phyloP scores from a whole-genome alignment of 805 yeast genomes.

The Starmera amethionina region DNA sequence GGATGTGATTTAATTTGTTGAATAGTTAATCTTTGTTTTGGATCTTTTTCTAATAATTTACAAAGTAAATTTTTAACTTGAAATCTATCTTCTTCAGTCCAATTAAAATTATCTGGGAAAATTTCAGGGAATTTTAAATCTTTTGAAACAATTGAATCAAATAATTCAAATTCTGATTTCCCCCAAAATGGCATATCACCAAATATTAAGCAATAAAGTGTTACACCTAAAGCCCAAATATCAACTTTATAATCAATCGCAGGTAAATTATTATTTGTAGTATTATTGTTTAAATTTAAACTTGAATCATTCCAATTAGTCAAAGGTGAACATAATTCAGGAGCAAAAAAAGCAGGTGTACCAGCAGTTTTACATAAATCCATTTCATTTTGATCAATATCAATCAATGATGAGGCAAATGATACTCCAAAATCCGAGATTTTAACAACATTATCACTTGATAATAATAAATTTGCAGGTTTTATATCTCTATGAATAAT shows the following conservation, averaged over 20 bases:
- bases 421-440: conserved; percentile 97
- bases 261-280: conserved; percentile 20
- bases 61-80: conserved; percentile 45
- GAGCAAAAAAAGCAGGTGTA: conserved; percentile 94
- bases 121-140: conserved; percentile 46
- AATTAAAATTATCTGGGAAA: conserved; percentile 32
- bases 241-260: conserved; percentile 77
- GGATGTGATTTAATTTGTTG: conserved; percentile 69
- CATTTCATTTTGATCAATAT: conserved; percentile 49
- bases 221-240: conserved; percentile 96
- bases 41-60: conserved; percentile 60
- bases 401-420: conserved; percentile 40
- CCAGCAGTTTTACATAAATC: conserved; percentile 96
- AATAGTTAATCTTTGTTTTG: conserved; percentile 57
- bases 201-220: conserved; percentile 77
- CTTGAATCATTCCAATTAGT: conserved; percentile 14
- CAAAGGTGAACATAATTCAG: conserved; percentile 69
- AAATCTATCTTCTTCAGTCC: conserved; percentile 30
- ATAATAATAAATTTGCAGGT: conserved; percentile 81
- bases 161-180: conserved; percentile 75
- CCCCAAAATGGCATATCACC: conserved; percentile 88
- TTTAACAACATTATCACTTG: conserved; percentile 65
- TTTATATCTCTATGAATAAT: conserved; percentile 93
- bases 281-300: conserved; percentile 8
- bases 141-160: conserved; percentile 66